A percentile compares a stretch with the other conserved stretches of the same genome.
These are phyloP conservation scores for Mycena sp. DNA, from an alignment of 1,284 basidiomycete species.

Conservation along the genomic window DNA sequence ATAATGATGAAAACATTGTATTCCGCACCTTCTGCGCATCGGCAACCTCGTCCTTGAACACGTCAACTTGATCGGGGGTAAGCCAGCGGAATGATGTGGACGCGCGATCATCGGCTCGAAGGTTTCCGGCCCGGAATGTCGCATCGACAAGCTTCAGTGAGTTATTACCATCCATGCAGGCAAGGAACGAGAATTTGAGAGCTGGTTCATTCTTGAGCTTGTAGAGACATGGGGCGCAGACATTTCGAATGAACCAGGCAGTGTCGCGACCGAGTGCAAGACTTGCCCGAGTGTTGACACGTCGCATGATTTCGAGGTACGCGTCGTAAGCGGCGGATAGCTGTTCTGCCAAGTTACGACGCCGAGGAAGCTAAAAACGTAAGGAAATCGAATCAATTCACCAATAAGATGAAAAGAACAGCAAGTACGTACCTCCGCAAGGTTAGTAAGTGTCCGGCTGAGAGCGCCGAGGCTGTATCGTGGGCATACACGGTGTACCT, in stretches of 20 bases:
- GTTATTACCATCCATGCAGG: conserved; percentile 40
- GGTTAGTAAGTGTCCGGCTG: neutral
- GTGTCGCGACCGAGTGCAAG: conserved; percentile 6
- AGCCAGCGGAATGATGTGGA: conserved; percentile 27
- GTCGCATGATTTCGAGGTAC: conserved; percentile 8
- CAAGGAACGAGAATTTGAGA: conserved; percentile 31
- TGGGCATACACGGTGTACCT: conserved; percentile 26
- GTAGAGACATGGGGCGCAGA: conserved; percentile 29
- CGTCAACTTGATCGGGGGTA: conserved; percentile 34
- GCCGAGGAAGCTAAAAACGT: neutral
- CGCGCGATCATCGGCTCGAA: conserved; percentile 26
- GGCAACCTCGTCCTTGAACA: conserved; percentile 42
- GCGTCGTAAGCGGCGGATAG: conserved; percentile 17
- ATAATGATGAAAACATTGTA: too few species aligned
- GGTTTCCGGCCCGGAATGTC: conserved; percentile 28
- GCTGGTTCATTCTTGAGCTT: conserved; percentile 36
- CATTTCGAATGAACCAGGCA: conserved; percentile 23
- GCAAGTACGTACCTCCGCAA: neutral
- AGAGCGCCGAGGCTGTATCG: conserved; percentile 18
- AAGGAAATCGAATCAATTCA: too few species aligned
- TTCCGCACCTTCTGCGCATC: conserved; percentile 1
- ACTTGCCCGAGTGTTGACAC: neutral
- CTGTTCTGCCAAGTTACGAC: neutral
- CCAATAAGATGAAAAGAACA: too few species aligned
- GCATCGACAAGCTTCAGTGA: conserved; percentile 30